Evolutionary conservation across 2,329 filamentous ascomycete species (phyloP), one percentile per base, ranked within the genome.

Genomic region (Ceratocystis alfenasii): DNA sequence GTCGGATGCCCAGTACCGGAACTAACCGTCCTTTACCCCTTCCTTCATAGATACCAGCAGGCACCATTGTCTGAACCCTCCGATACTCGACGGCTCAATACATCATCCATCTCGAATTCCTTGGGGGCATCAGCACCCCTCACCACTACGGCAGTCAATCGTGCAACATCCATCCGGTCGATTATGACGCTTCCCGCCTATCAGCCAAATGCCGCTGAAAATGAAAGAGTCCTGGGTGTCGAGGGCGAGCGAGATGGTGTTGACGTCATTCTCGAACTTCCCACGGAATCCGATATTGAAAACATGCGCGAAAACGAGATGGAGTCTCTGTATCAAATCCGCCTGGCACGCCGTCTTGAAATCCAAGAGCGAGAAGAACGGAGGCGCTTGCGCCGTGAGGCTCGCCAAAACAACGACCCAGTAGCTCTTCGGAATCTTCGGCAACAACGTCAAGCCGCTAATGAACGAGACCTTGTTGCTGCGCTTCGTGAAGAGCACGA

Each of bases 161-260:
- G 93, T 41, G 88, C 93, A 71, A 91, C 89, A 0, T 95, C 90
- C 7, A 81, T 97, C 59, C 87, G 93, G 65, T 95, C 90, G n/a
- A 86, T 97, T 66, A 94, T 96, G 82, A 97, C 94, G 0, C 78
- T 99, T 2, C 94, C 94, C 0, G 83, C 89, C 0, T 99, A 99
- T 74, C 87, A 88, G 2, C 82, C 81, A 17, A 84, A 84, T 33
- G 84, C 90, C 0, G 81, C 84, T 62, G 86, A 88, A 22, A 86
- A 84, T 59, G 94, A 99, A 74, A 86, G 87, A 70, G 86, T 96
- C 1, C 80, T 97, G 61, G 94, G 86, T 6, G 83, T 92, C 4
- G 94, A 95, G 74, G 94, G 94, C 62, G 94, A 99, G 74, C 83
- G 94, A 68, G 93, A 82, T 64, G 94, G 94, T 6, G 90, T 99